These are phyloP conservation scores for Pochonia chlamydosporia DNA, from an alignment of 2,329 filamentous ascomycete genomes.

Conservation along the genomic window DNA sequence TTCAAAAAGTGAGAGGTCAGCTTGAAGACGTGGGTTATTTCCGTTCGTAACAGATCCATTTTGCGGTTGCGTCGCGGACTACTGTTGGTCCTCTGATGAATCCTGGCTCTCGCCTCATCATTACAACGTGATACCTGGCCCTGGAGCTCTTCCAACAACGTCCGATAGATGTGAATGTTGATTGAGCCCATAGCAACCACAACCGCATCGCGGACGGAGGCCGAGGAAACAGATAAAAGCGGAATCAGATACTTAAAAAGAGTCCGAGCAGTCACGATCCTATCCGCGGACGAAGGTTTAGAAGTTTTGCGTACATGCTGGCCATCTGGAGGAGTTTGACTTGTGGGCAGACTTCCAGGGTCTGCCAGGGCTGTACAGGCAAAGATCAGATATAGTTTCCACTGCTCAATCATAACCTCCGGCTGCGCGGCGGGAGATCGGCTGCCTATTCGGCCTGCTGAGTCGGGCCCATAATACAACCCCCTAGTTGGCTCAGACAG, in stretches of 20 bases:
- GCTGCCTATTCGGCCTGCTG: conserved; percentile 43
- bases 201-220: conserved; percentile 81
- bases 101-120: conserved; percentile 77
- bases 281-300: conserved; percentile 59
- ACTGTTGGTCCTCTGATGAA: conserved; percentile 82
- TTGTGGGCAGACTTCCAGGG: conserved; percentile 51
- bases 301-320: conserved; percentile 82
- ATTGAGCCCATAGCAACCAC: conserved; percentile 91
- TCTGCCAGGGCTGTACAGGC: conserved; percentile 93
- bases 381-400: conserved; percentile 96
- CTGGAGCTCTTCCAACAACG: conserved; percentile 82
- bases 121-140: conserved; percentile 81
- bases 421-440: conserved; percentile 67
- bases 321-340: conserved; percentile 39
- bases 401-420: conserved; percentile 89
- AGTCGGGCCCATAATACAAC: conserved; percentile 56
- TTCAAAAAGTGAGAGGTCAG: conserved; percentile 86
- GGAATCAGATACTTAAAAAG: conserved; percentile 91
- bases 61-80: conserved; percentile 74
- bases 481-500: conserved; percentile 70
- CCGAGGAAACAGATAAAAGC: conserved; percentile 71
- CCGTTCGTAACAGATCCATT: conserved; percentile 82
- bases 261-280: conserved; percentile 80
- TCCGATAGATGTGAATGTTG: conserved; percentile 88
- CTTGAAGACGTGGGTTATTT: conserved; percentile 95